Conservation (phyloP, 192 early-diverging fungal genomes). For the Coemansia sp. region DNA sequence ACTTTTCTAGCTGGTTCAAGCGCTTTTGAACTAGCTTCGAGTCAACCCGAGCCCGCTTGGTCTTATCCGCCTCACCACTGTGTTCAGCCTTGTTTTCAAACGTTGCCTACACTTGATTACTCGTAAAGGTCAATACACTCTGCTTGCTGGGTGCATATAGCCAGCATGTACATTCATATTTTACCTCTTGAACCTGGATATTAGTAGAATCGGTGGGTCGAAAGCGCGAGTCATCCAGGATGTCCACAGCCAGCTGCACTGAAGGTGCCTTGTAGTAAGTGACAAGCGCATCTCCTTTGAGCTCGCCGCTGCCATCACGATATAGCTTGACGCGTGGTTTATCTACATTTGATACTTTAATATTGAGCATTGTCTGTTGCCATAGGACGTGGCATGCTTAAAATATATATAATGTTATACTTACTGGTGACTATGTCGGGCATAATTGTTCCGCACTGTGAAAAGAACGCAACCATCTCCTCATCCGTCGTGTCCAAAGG, state of each 20-base stretch:
- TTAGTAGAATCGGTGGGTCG: conserved; percentile 63
- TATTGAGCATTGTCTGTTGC: neutral
- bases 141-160: neutral
- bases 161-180: neutral
- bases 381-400: neutral
- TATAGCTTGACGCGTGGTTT: conserved; percentile 92
- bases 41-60: conserved; percentile 51
- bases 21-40: conserved; percentile 65
- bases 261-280: conserved; percentile 90
- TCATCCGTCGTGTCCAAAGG: conserved; percentile 77
- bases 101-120: conserved; percentile 60
- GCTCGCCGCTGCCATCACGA: conserved; percentile 59
- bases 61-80: conserved; percentile 18
- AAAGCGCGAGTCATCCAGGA: conserved; percentile 86
- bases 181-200: conserved; percentile 71
- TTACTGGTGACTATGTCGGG: conserved; percentile 44
- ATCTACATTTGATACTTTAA: conserved; percentile 49
- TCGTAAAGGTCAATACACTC: neutral
- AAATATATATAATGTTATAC: neutral
- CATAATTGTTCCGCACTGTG: conserved; percentile 50
- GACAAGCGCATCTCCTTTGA: conserved; percentile 92
- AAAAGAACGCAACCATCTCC: conserved; percentile 64
- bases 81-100: conserved; percentile 73
- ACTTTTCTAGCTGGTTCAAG: conserved; percentile 73
- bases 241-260: conserved; percentile 76